Base-by-base conservation (phyloP, 805 yeast genomes). In the Wickerhamiella azymoides region DNA sequence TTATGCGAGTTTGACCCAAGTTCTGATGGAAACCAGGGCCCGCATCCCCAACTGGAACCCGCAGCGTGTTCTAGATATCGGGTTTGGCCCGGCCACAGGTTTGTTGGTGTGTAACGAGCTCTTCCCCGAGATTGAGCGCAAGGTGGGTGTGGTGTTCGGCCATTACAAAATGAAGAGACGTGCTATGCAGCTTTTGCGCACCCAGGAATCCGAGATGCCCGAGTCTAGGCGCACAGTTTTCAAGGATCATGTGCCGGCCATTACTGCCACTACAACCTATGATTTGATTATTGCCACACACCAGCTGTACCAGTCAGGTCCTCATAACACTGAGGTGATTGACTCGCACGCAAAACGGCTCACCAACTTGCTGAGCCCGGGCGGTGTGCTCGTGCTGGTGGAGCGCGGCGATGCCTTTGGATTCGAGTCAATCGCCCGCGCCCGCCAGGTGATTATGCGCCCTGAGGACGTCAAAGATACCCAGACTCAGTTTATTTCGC, bases 331-430 rank as follows among this genome's bases (percentile, higher is more conserved):
- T 0, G 67, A 70, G 16, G 80, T 84, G 51, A 79, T 84, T 4
- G 96, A 86, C 60, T 68, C 70, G 18, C 78, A 72, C 44, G 55
- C 84, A 9, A 76, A 79, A 50, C 68, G 69, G 49, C 66, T 81
- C 28, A 65, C 86, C 19, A 66, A 70, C 14, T 63, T 82, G 14
- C 63, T 88, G 39, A 72, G 75, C 13, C 95, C 96, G 0, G 74
- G 76, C 10, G 98, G 97, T 0, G 78, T 79, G 48, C 62, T 89
- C 10, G 79, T 86, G 1, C 59, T 92, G 1, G 64, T 88, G 2
- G 97, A 92, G 63, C 70, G 96, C 51, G 98, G 98, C 2, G 83
- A 81, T 47, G 84, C 96, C 0, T 57, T 78, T 27, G 97, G 97
- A 0, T 84, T 84, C 58, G 98, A 92, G 62, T 70, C 77, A 2